A percentile compares a stretch with the other conserved stretches of the same genome.
phyloP scores from a whole-genome alignment of 2,329 filamentous ascomycete species.

The Neoascochyta sp. region DNA sequence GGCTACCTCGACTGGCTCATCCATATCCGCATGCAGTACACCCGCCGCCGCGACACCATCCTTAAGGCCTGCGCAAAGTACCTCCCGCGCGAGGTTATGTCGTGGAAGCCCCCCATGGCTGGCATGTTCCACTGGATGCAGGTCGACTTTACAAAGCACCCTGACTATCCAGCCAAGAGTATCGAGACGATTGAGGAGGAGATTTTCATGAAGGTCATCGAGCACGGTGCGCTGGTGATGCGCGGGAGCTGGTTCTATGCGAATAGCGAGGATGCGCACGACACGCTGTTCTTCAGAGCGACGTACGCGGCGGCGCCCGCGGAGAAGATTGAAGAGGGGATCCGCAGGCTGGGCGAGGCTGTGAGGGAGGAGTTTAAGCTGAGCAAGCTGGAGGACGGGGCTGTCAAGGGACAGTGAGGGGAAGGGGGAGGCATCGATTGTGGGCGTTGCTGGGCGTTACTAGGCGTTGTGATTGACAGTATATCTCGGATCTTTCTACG shows the following conservation, averaged over 20 bases:
- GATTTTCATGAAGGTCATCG: slow-evolving; percentile 75
- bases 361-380: slow-evolving; percentile 60
- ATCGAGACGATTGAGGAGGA: slow-evolving; percentile 73
- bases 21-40: slow-evolving; percentile 76
- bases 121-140: slow-evolving; percentile 95
- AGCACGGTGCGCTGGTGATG: slow-evolving; percentile 73
- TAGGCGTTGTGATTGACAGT: too few species aligned
- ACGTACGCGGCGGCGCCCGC: slow-evolving; percentile 77
- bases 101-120: slow-evolving; percentile 74
- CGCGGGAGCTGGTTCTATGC: slow-evolving; percentile 90
- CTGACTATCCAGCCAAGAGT: slow-evolving; percentile 48
- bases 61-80: slow-evolving; percentile 75
- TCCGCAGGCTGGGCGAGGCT: slow-evolving; percentile 66
- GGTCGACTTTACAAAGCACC: slow-evolving; percentile 65
- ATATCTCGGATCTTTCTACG: too few species aligned
- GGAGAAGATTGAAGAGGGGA: slow-evolving; percentile 50
- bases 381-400: too few species aligned
- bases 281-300: slow-evolving; percentile 79
- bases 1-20: slow-evolving; percentile 90
- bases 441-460: too few species aligned
- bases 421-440: too few species aligned
- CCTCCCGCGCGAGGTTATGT: slow-evolving; percentile 69
- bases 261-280: slow-evolving; percentile 56
- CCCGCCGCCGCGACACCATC: slow-evolving; percentile 70
- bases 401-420: too few species aligned